Evolutionary conservation across 1,284 basidiomycete species (phyloP), one percentile per base, ranked within the genome.

Genomic region (Tilletiaria anomala): DNA sequence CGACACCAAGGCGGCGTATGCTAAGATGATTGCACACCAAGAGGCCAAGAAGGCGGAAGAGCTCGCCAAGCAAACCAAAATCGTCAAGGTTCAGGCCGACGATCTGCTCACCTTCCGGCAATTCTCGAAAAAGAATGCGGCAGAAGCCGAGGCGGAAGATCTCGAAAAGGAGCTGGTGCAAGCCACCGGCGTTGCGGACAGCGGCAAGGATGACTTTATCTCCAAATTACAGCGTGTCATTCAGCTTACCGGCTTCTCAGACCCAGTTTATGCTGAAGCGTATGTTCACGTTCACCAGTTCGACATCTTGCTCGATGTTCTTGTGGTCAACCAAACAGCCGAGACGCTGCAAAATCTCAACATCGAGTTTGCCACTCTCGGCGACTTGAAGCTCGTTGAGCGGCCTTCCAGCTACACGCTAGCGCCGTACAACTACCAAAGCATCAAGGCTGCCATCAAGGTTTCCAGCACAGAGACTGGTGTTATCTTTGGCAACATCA

Each of bases 251-350:
- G 87, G 89, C 22, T 97, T 97, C 74, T 96, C 89, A 18, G 93
- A 97, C 65, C 86, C 91, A 1, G 87, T 97, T 46, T 97, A 97
- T 60, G 89, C 91, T 4, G 93, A 99, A 68, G 91, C 91, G 1
- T 89, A 89, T 57, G 89, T 97, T 58, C 93, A 91, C 68, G 87
- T 97, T 65, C 86, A 96, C 57, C 88, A 91, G 40, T 97, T 97
- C 66, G 93, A 99, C 69, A 96, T 99, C 58, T 71, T 89, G 40
- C 47, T 51, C 79, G 91, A 97, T 60, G 87, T 97, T 15, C 75
- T 99, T 4, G 78, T 97, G 17, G 91, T 97, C 69, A 97, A 99
- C 68, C 93, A 97, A 70, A 93, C 89, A 0, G 68, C 78, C 20
- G 83, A 93, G 65, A 97, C 91, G 0, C 72, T 97, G 36, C 91